Percentiles rank a stretch among this genome's conserved stretches.
Conservation (phyloP, 2,329 filamentous ascomycete species). For the Fusarium hostae region DNA sequence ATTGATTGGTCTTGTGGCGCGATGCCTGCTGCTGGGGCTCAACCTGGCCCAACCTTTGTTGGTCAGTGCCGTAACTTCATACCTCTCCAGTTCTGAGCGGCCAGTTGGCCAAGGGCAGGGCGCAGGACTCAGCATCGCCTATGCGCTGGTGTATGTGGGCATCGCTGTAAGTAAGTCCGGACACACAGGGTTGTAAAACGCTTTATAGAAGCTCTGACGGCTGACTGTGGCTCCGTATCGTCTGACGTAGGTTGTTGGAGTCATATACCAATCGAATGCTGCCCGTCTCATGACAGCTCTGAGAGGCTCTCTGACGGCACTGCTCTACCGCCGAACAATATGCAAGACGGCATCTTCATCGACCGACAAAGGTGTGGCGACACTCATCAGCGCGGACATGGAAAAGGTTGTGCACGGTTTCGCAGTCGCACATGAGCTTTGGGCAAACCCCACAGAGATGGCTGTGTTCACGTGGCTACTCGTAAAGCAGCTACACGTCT, state of each 20-base stretch:
- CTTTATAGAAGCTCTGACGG: neutral
- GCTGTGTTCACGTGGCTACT: conserved; percentile 6
- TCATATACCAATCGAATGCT: conserved; percentile 4
- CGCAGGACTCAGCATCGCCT: conserved; percentile 3
- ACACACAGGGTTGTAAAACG: conserved; percentile 4
- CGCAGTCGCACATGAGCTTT: conserved; percentile 7
- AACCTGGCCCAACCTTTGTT: conserved; percentile 7
- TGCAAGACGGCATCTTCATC: conserved; percentile 3
- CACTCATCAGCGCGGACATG: conserved; percentile 7
- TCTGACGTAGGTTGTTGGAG: conserved; percentile 4
- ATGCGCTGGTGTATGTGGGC: conserved; percentile 4
- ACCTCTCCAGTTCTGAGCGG: conserved; percentile 8
- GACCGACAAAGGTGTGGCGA: conserved; percentile 7
- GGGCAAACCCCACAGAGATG: conserved; percentile 6
- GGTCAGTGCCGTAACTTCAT: conserved; percentile 8
- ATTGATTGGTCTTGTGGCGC: conserved; percentile 6
- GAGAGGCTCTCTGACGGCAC: conserved; percentile 6
- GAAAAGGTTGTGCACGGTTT: conserved; percentile 11
- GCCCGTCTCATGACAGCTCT: conserved; percentile 9
- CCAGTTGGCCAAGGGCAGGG: conserved; percentile 7
- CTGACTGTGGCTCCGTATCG: conserved; percentile 1
- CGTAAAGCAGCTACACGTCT: conserved; percentile 7
- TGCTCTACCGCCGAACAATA: conserved; percentile 7
- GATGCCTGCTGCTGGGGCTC: conserved; percentile 7
- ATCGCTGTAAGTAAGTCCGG: conserved; percentile 7